A percentile compares a stretch with the other conserved stretches of the same genome.
These are phyloP conservation scores for Psilocybe cubensis DNA, from an alignment of 768 basidiomycete genomes.

Conservation along the genomic window DNA sequence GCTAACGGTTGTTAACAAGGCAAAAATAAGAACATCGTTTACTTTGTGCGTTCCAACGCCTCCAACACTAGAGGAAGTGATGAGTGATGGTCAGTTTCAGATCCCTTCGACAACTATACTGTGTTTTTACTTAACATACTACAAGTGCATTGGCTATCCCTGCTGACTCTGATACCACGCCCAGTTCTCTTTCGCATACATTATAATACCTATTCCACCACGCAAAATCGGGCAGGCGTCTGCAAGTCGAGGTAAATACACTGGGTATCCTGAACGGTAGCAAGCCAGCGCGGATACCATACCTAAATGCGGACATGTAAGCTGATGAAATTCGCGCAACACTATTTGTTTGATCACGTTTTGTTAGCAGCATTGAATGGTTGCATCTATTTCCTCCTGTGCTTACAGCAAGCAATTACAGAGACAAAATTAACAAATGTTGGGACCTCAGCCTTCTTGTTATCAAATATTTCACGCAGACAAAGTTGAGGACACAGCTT, in stretches of 20 bases:
- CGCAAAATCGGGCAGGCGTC: slow-evolving; percentile 21
- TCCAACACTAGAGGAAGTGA: too few relatives aligned
- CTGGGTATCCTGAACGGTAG: slow-evolving; percentile 15
- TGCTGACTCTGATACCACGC: slow-evolving; percentile 34
- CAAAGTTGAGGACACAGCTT: slow-evolving; percentile 24
- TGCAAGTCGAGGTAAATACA: slow-evolving; percentile 30
- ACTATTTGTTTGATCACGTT: too few relatives aligned
- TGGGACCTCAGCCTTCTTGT: slow-evolving; percentile 17
- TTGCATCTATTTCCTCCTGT: slow-evolving; percentile 40
- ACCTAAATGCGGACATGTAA: slow-evolving; percentile 38
- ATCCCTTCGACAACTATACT: too few relatives aligned
- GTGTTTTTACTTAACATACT: too few relatives aligned
- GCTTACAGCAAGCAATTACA: slow-evolving; percentile 29
- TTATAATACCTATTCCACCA: slow-evolving; percentile 28
- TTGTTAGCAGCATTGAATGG: slow-evolving; percentile 35
- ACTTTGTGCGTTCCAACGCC: too few relatives aligned
- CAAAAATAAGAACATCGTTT: too few relatives aligned
- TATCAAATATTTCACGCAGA: background rate
- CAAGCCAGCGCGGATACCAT: slow-evolving; percentile 24
- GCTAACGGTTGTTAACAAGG: too few relatives aligned
- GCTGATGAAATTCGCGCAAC: slow-evolving; percentile 6
- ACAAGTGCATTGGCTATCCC: slow-evolving; percentile 29
- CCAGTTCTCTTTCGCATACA: slow-evolving; percentile 23
- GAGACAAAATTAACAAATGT: slow-evolving; percentile 12
- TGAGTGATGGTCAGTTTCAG: too few relatives aligned